A percentile compares a stretch with the other conserved stretches of the same genome.
phyloP scores from a whole-genome alignment of 23 red algal genomes.

The Chondrus crispus region DNA sequence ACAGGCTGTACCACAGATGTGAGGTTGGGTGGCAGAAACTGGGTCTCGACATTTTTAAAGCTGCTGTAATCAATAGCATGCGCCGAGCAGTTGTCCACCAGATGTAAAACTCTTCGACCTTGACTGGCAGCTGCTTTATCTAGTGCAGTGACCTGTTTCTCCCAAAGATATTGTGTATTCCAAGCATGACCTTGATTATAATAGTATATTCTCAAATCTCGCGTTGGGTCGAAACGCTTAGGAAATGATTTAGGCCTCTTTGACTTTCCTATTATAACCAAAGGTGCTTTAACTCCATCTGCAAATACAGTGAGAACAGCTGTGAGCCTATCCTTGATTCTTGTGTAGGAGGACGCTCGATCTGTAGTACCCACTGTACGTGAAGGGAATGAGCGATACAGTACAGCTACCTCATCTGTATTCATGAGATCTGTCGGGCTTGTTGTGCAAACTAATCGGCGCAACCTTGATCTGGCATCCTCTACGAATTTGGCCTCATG shows the following conservation, averaged over 20 bases:
- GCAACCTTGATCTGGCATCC: neutral
- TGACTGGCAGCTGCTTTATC: neutral
- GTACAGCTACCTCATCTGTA: slow-evolving; percentile 4
- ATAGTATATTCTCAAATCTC: neutral
- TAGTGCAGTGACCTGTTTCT: neutral
- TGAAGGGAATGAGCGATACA: neutral
- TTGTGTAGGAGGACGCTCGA: no score
- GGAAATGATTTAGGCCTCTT: neutral
- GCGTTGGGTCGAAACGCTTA: neutral
- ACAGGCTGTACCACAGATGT: neutral
- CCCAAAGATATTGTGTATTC: slow-evolving; percentile 10
- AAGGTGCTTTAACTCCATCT: neutral
- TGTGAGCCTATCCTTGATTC: neutral
- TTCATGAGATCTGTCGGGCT: neutral
- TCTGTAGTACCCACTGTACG: neutral
- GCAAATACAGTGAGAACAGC: neutral
- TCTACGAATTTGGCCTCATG: neutral
- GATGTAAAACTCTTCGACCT: neutral
- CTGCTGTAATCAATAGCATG: neutral
- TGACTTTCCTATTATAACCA: slow-evolving; percentile 2
- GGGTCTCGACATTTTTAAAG: neutral
- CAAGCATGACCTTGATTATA: neutral
- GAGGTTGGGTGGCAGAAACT: neutral
- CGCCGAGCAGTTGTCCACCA: slow-evolving; percentile 7
- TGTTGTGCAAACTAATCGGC: neutral